Conservation (phyloP, 345 rosid genomes). For the Sisymbrium altissimum region DNA sequence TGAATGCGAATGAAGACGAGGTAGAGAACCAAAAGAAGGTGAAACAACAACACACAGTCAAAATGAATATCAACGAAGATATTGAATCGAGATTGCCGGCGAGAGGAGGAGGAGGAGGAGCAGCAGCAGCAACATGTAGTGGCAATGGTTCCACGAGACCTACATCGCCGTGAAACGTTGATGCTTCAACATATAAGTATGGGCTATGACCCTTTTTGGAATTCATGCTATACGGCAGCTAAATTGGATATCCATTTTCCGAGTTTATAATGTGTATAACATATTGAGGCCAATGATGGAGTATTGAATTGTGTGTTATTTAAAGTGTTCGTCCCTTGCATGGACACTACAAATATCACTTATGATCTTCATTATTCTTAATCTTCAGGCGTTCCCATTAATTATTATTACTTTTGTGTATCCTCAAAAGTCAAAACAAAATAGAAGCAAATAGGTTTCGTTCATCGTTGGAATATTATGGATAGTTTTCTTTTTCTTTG, state of each 20-base stretch:
- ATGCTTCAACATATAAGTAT: conserved; percentile 5
- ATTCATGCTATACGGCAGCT: conserved; percentile 7
- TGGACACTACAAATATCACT: not conserved
- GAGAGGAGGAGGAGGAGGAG: not conserved
- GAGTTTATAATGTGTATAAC: conserved; percentile 5
- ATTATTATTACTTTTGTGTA: not conserved
- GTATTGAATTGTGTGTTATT: not conserved
- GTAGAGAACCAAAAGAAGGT: conserved; percentile 4
- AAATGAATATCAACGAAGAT: conserved; percentile 21
- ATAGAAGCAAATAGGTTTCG: no score
- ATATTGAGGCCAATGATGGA: conserved; percentile 21
- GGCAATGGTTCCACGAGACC: conserved; percentile 18
- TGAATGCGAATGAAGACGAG: conserved; percentile 12
- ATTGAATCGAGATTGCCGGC: conserved; percentile 27
- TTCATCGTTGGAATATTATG: no score
- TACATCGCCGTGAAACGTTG: conserved; percentile 2
- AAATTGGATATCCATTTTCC: conserved; percentile 5
- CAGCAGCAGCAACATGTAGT: not conserved
- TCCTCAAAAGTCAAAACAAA: not conserved
- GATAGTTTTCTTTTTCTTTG: no score
- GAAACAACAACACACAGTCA: conserved; percentile 5
- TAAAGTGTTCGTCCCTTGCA: not conserved
- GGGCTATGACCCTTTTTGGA: conserved; percentile 8
- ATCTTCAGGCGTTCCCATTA: not conserved
- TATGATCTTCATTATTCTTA: not conserved